A percentile compares a stretch with the other conserved stretches of the same genome.
Evolutionary conservation across 2,329 filamentous ascomycete genomes (phyloP).

Genomic region (Myriosclerotinia curreyana): DNA sequence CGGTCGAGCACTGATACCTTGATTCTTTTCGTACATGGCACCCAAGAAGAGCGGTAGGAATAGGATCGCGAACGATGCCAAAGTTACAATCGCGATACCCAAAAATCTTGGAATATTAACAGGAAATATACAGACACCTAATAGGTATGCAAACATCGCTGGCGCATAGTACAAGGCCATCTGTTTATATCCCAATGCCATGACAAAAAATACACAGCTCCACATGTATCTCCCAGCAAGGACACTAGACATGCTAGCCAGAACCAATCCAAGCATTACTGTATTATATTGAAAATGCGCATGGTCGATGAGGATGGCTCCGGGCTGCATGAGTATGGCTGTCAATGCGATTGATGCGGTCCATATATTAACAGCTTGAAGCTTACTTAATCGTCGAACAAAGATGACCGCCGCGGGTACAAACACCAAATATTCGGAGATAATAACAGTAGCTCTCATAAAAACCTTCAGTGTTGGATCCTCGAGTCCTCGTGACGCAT

Average conservation of each 20-base stretch:
- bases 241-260: slow-evolving; percentile 85
- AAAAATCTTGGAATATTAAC: slow-evolving; percentile 67
- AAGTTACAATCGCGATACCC: slow-evolving; percentile 70
- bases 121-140: slow-evolving; percentile 82
- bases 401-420: slow-evolving; percentile 84
- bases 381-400: slow-evolving; percentile 73
- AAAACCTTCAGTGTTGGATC: slow-evolving; percentile 82
- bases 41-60: slow-evolving; percentile 73
- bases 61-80: slow-evolving; percentile 69
- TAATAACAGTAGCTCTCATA: slow-evolving; percentile 88
- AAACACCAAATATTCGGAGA: slow-evolving; percentile 88
- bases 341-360: slow-evolving; percentile 80
- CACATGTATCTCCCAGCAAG: slow-evolving; percentile 80
- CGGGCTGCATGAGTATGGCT: slow-evolving; percentile 88
- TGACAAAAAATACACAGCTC: slow-evolving; percentile 91
- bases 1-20: slow-evolving; percentile 56
- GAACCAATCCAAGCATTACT: slow-evolving; percentile 90
- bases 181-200: slow-evolving; percentile 94
- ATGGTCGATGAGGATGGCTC: slow-evolving; percentile 88
- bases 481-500: slow-evolving; percentile 77
- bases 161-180: slow-evolving; percentile 99
- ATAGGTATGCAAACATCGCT: slow-evolving; percentile 83
- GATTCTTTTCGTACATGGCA: slow-evolving; percentile 64
- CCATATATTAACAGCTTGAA: slow-evolving; percentile 76
- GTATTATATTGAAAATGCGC: slow-evolving; percentile 98